Conservation (phyloP, 495 filamentous ascomycete genomes). For the Patellaria atrata region DNA sequence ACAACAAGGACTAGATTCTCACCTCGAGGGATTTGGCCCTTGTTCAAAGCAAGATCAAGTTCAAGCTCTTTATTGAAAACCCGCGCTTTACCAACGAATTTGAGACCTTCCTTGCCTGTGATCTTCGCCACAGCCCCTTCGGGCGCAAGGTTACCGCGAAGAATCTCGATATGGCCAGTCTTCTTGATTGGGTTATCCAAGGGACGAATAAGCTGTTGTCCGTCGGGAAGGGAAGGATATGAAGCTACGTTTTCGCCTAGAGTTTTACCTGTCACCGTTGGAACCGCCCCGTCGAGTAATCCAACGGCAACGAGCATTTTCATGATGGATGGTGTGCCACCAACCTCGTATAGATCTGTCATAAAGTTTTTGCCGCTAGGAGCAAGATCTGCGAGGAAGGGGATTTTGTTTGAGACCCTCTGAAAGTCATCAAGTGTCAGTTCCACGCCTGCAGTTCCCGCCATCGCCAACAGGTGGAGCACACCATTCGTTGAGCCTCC, state of each 20-base stretch:
- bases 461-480: conserved; percentile 91
- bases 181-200: conserved; percentile 73
- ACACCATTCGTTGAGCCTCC: conserved; percentile 88
- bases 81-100: conserved; percentile 66
- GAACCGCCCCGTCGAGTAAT: conserved; percentile 69
- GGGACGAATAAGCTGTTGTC: conserved; percentile 75
- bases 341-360: conserved; percentile 90
- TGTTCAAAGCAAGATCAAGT: conserved; percentile 60
- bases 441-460: conserved; percentile 69
- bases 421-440: conserved; percentile 81
- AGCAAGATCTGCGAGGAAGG: conserved; percentile 85
- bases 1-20: conserved; percentile 89
- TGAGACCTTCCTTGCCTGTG: conserved; percentile 83
- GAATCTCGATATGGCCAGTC: conserved; percentile 79
- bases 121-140: conserved; percentile 94
- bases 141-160: conserved; percentile 81
- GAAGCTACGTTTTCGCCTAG: conserved; percentile 74
- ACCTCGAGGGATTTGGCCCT: conserved; percentile 53
- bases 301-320: conserved; percentile 78
- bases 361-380: conserved; percentile 81
- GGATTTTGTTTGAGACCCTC: conserved; percentile 74
- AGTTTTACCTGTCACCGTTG: conserved; percentile 85
- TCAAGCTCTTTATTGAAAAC: conserved; percentile 86
- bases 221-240: conserved; percentile 65
- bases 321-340: conserved; percentile 79